Conservation (phyloP, 495 filamentous ascomycete species). For the Aspergillus affinis region DNA sequence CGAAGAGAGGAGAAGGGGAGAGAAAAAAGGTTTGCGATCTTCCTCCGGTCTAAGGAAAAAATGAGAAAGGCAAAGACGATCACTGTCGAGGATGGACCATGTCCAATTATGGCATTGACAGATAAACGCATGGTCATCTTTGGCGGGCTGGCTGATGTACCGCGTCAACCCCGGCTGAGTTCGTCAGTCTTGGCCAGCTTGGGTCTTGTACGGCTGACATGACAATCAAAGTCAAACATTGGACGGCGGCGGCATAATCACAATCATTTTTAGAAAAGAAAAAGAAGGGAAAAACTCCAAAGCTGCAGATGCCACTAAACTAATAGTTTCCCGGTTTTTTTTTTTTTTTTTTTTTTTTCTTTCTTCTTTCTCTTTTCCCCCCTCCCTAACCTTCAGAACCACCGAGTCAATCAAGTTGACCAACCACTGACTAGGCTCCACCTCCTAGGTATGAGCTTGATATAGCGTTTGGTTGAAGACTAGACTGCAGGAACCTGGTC, state of each 20-base stretch:
- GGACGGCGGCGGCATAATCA: not conserved
- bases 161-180: not conserved
- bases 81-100: not conserved
- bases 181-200: not conserved
- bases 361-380: not conserved
- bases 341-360: conserved; percentile 1
- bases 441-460: conserved; percentile 18
- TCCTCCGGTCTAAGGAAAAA: not conserved
- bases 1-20: not conserved
- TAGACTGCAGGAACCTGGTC: conserved; percentile 25
- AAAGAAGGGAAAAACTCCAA: not conserved
- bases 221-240: not conserved
- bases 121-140: not conserved
- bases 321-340: not conserved
- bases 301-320: not conserved
- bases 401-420: not conserved
- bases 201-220: not conserved
- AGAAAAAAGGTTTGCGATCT: not conserved
- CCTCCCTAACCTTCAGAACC: not conserved
- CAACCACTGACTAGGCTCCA: conserved; percentile 12
- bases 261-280: not conserved
- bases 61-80: not conserved
- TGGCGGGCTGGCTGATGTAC: not conserved
- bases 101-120: not conserved
- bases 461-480: conserved; percentile 21